Evolutionary conservation across 345 rosid species (phyloP), one percentile per base, ranked within the genome.

Genomic region (Trapa bicornis): DNA sequence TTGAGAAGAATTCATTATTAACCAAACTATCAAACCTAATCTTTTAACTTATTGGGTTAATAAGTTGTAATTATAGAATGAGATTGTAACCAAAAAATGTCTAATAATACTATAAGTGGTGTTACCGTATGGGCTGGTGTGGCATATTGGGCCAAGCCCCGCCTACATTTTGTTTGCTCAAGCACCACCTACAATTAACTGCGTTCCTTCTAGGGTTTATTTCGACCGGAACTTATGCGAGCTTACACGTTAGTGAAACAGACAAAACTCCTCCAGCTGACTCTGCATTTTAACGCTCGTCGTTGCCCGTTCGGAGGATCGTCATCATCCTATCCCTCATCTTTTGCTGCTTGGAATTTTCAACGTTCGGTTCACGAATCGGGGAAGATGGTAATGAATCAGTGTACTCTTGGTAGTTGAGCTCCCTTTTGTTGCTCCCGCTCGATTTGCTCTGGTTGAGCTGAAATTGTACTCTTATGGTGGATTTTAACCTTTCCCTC

Each of bases 341-440:
- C 60, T 45, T 66, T 2, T 37, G 13, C 36, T 17, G 29, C 33
- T 12, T 52, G 41, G 37, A 58, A 5, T 58, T 58, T 38, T 32
- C 63, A 9, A n/a, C 60, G 60, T 54, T 54, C 5, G 60, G 29
- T 65, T 32, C 67, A 12, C 38, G 9, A 2, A 3, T 17, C 60
- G 1, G 42, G 42, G 60, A 17, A 54, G 61, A 67, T 67, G 70
- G 70, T 67, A 67, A 3, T 2, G 63, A 58, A 32, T 33, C 63
- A n/a, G 3, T 15, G 48, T 11, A 15, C 56, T 50, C n/a, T 50
- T 15, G 5, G 6, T 4, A 15, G n/a, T 29, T 29, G 35, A 54
- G 60, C 60, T 54, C 35, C 54, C 17, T 17, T 3, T 54, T 54
- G 9, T 54, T 54, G 62, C 36, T 57, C 5, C 12, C 17, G 54